Base-by-base conservation (phyloP, 2,329 filamentous ascomycete species). In the Decorospora gaudefroyi region DNA sequence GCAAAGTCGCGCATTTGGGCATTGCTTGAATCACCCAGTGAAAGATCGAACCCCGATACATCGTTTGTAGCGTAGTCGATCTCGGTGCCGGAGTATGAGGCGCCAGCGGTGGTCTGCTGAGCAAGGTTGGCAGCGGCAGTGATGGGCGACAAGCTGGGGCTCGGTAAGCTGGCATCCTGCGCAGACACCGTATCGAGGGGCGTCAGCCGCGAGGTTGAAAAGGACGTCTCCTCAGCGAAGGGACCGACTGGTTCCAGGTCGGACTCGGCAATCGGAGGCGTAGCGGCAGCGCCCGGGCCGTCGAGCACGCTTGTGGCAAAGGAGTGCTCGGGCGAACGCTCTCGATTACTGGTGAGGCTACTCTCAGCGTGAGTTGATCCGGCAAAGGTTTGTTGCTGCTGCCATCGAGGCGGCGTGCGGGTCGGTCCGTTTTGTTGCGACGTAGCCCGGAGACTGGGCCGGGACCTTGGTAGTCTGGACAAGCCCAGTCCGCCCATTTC, bases 161-260 rank as follows among this genome's bases (percentile, higher is more conserved):
- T 99, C 38, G 93, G 93, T 50, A 99, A 78, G 71, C 90, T 96
- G 53, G 89, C 90, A 75, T 96, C 92, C 67, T 93, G 88, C 26
- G 86, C 84, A 43, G 84, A 82, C 41, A 86, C 79, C 32, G 84
- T 86, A 61, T 90, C 85, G 35, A 91, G 77, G 33, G 72, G 72
- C 23, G 74, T 74, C 8, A 79, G 74, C 39, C 75, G 64, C 22
- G 49, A 32, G 28, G 55, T 16, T 12, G 56, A 41, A 16, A 56
- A 58, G 3, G 55, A 49, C 4, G 34, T 33, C 19, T 55, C 36
- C 35, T 57, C 31, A 17, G 59, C 48, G 74, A 74, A 49, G 74
- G 78, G 38, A 76, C 72, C 54, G 74, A 74, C 61, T 71, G 81
- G 79, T 52, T 87, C 85, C 8, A 82, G 70, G 49, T 90, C 87